A percentile compares a stretch with the other conserved stretches of the same genome.
These are phyloP conservation scores for Fistulifera solaris DNA, from an alignment of 108 stramenopile species.

Conservation along the genomic window DNA sequence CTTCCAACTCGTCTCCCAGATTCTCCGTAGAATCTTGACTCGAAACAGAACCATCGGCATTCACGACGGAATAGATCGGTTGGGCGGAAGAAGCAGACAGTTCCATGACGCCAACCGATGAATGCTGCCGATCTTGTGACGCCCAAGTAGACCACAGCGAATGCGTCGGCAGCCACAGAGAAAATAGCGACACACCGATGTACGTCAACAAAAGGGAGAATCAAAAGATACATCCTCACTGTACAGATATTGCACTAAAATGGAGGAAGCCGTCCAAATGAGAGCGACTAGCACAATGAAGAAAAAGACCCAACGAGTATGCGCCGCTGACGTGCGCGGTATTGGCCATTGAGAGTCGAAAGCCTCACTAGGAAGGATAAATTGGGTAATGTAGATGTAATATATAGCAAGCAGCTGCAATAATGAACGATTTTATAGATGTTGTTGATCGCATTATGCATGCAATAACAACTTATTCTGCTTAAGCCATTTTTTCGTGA, in stretches of 20 bases:
- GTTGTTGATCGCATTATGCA: too few relatives aligned
- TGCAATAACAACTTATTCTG: too few relatives aligned
- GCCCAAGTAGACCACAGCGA: neutral
- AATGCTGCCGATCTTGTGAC: too few relatives aligned
- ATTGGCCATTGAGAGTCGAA: too few relatives aligned
- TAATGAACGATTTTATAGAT: too few relatives aligned
- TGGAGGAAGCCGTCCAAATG: slow-evolving; percentile 77
- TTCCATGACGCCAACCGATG: neutral
- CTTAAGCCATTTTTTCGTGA: too few relatives aligned
- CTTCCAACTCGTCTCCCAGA: neutral
- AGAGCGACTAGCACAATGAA: slow-evolving; percentile 77
- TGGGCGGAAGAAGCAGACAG: neutral
- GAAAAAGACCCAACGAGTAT: neutral
- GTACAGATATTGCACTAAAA: slow-evolving; percentile 84
- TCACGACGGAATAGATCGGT: neutral
- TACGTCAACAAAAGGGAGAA: slow-evolving; percentile 88
- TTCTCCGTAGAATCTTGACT: too few relatives aligned
- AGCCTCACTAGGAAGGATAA: too few relatives aligned
- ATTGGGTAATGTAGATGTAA: too few relatives aligned
- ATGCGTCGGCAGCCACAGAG: slow-evolving; percentile 52
- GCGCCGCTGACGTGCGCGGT: too few relatives aligned
- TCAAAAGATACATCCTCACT: slow-evolving; percentile 58
- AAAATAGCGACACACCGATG: slow-evolving; percentile 78
- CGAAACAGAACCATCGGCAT: neutral
- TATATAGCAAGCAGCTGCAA: too few relatives aligned